Evolutionary conservation across 768 basidiomycete species (phyloP).

Genomic region (Phanerodontia chrysosporium): DNA sequence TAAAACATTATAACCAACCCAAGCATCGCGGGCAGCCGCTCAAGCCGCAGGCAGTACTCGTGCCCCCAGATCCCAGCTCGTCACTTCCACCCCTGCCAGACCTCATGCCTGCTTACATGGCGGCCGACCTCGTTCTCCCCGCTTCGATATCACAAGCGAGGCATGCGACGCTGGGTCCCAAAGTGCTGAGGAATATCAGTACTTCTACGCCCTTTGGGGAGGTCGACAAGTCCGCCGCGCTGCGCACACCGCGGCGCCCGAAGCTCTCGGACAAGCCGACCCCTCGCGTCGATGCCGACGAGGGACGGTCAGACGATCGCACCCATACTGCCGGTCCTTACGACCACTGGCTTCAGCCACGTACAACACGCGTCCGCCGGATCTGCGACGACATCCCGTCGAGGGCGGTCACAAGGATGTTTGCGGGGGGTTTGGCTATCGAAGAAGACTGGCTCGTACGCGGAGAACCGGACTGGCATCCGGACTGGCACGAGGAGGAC

Average conservation of each 20-base stretch:
- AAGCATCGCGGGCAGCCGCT: conserved; percentile 31
- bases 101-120: conserved; percentile 46
- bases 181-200: conserved; percentile 46
- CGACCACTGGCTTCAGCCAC: conserved; percentile 27
- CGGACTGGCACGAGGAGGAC: conserved; percentile 1
- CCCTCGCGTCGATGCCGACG: conserved; percentile 12
- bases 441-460: background rate
- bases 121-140: conserved; percentile 40
- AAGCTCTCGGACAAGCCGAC: conserved; percentile 19
- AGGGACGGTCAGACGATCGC: conserved; percentile 13
- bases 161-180: conserved; percentile 47
- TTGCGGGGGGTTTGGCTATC: conserved; percentile 46
- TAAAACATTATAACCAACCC: conserved; percentile 44
- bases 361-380: conserved; percentile 25
- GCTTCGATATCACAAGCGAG: conserved; percentile 45
- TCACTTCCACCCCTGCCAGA: conserved; percentile 36
- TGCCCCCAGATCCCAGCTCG: conserved; percentile 25
- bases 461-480: conserved; percentile 1
- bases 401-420: conserved; percentile 40
- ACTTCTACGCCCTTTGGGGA: conserved; percentile 32
- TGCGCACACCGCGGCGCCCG: conserved; percentile 27
- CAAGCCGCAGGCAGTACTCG: conserved; percentile 32
- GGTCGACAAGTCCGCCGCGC: conserved; percentile 38
- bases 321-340: conserved; percentile 38
- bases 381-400: conserved; percentile 47